Evolutionary conservation across 768 basidiomycete species (phyloP), one percentile per base, ranked within the genome.

Genomic region (Calvatia gigantea): DNA sequence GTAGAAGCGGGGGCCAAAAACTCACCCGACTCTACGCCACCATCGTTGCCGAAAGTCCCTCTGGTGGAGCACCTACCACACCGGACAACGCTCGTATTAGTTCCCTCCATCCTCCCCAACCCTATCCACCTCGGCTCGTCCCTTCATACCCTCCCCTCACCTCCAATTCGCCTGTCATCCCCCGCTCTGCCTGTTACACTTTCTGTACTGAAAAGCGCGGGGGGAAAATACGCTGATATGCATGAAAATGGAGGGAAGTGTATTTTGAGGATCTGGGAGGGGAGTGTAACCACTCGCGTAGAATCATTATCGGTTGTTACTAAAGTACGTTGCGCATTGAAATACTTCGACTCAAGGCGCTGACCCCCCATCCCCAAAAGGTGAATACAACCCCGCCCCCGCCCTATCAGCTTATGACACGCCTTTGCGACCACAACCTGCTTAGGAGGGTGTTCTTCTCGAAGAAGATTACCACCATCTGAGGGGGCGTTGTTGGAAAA

Each of bases 141-240:
- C 65, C 72, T 92, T 38, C 85, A 89, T 9, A 81, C 82, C 0
- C 75, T 93, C 5, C 91, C 91, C 0, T 65, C 90, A 0, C 91
- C 91, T 0, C 73, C 86, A 0, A 91, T 91, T 0, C 89, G 93
- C 61, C 91, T 91, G 1, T 89, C 90, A 0, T 90, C 93, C 64
- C 89, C 88, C 0, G 88, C 88, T 6, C 81, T 88, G 0, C 76
- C 75, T 4, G 73, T 74, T 2, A 91, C 92, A 41, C 71, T 83
- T 19, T 64, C 77, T 2, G 84, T 87, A 1, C 67, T 94, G 7
- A 83, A 77, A 63, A 91, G 92, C 17, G 89, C 89, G 5, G 89
- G 91, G 68, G 77, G 78, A 52, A 90, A 90, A 1, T 92, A 89
- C 58, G 91, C 89, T 0, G 90, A 92, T 60, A 93, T 93, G 89